Evolutionary conservation across 306 rosid genomes (phyloP).

Genomic region (Albizia julibrissin): DNA sequence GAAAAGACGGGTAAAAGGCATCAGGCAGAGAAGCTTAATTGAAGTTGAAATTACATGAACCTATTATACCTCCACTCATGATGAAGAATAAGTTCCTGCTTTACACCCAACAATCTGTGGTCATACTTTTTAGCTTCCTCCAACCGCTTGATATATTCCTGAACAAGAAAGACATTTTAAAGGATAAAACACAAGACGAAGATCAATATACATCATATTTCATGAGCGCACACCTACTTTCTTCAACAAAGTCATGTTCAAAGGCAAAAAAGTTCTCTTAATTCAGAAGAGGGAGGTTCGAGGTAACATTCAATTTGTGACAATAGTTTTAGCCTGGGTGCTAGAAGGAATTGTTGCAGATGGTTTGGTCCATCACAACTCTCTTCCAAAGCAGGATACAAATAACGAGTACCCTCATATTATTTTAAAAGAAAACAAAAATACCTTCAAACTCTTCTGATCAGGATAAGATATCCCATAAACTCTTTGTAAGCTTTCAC

Average conservation of each 20-base stretch:
- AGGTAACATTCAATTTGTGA: neutral
- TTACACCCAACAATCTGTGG: conserved; percentile 86
- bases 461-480: conserved; percentile 98
- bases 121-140: conserved; percentile 98
- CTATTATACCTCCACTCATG: conserved; percentile 83
- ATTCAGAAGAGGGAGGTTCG: neutral
- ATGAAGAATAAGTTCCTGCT: conserved; percentile 87
- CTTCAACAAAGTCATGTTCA: neutral
- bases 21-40: conserved; percentile 29
- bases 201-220: conserved; percentile 21
- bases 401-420: neutral
- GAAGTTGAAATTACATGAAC: conserved; percentile 26
- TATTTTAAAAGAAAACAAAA: neutral
- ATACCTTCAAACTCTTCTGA: conserved; percentile 85
- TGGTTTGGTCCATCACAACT: conserved; percentile 21
- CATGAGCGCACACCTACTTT: conserved; percentile 10
- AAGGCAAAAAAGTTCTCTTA: neutral
- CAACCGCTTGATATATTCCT: conserved; percentile 64
- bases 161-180: conserved; percentile 26
- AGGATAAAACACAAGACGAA: conserved; percentile 26
- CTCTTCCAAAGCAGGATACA: conserved; percentile 4
- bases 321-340: neutral
- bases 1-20: conserved; percentile 24
- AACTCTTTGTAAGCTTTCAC: conserved; percentile 94
- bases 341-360: neutral